A percentile compares a stretch with the other conserved stretches of the same genome.
phyloP scores from a whole-genome alignment of 495 filamentous ascomycete genomes.

The Neurospora sp. region DNA sequence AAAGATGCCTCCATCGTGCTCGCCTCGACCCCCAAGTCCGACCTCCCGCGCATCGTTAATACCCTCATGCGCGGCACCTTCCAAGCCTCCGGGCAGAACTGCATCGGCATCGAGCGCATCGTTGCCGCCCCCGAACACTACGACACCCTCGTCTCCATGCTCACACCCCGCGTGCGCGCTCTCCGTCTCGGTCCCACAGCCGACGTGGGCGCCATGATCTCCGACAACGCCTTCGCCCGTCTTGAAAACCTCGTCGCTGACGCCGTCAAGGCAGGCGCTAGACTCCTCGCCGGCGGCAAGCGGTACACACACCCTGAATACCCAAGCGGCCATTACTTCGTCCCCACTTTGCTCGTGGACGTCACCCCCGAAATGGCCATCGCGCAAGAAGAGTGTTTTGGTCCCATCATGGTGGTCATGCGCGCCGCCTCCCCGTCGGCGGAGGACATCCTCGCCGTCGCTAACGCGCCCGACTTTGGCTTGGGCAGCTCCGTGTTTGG shows the following conservation, averaged over 20 bases:
- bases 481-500: slow-evolving; percentile 83
- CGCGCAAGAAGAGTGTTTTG: slow-evolving; percentile 85
- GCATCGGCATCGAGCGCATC: slow-evolving; percentile 91
- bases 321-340: slow-evolving; percentile 79
- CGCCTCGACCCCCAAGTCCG: slow-evolving; percentile 53
- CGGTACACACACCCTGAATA: slow-evolving; percentile 57
- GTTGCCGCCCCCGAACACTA: slow-evolving; percentile 70
- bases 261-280: slow-evolving; percentile 67
- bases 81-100: slow-evolving; percentile 96
- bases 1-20: slow-evolving; percentile 94
- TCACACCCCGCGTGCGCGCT: slow-evolving; percentile 58
- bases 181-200: slow-evolving; percentile 55
- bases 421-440: slow-evolving; percentile 44
- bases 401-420: slow-evolving; percentile 79
- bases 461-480: slow-evolving; percentile 68
- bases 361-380: slow-evolving; percentile 73
- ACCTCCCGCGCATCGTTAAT: slow-evolving; percentile 60
- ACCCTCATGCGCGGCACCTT: slow-evolving; percentile 87
- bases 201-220: slow-evolving; percentile 89
- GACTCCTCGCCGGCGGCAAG: slow-evolving; percentile 73
- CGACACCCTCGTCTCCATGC: slow-evolving; percentile 54
- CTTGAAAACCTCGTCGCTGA: slow-evolving; percentile 64
- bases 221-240: slow-evolving; percentile 54
- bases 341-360: slow-evolving; percentile 78
- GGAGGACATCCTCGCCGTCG: slow-evolving; percentile 52